A percentile compares a stretch with the other conserved stretches of the same genome.
These are phyloP conservation scores for Termitomyces sp. DNA, from an alignment of 768 basidiomycete genomes.

Conservation along the genomic window DNA sequence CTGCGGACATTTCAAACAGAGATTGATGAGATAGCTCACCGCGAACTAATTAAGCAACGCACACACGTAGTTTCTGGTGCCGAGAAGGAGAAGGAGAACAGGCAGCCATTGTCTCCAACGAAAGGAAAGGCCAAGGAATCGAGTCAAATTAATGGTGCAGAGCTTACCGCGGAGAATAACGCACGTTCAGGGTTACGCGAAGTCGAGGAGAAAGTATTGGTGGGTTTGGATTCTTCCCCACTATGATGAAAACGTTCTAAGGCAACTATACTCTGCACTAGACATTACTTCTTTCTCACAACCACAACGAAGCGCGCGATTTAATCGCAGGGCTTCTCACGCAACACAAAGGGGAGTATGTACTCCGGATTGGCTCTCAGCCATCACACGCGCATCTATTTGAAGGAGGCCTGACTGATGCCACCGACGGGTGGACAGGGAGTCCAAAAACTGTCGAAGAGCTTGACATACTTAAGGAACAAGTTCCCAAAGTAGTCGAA, in stretches of 20 bases:
- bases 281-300: conserved; percentile 39
- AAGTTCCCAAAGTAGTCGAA: conserved; percentile 49
- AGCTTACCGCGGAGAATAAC: conserved; percentile 1
- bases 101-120: conserved; percentile 11
- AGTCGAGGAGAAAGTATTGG: conserved; percentile 52
- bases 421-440: conserved; percentile 52
- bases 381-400: conserved; percentile 57
- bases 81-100: conserved; percentile 28
- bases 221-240: conserved; percentile 16
- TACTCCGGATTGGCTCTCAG: conserved; percentile 66
- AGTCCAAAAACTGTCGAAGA: conserved; percentile 44
- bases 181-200: conserved; percentile 32
- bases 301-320: conserved; percentile 56
- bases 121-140: conserved; percentile 42
- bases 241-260: conserved; percentile 1
- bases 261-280: conserved; percentile 17
- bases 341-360: conserved; percentile 64
- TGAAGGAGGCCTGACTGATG: conserved; percentile 42
- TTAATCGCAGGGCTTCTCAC: conserved; percentile 63
- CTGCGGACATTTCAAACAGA: conserved; percentile 65
- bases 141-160: conserved; percentile 8
- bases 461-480: conserved; percentile 37
- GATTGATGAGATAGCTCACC: conserved; percentile 70
- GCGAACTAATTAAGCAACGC: conserved; percentile 63
- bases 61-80: conserved; percentile 28